Conservation (phyloP, 768 basidiomycete species). For the Galerina marginata region DNA sequence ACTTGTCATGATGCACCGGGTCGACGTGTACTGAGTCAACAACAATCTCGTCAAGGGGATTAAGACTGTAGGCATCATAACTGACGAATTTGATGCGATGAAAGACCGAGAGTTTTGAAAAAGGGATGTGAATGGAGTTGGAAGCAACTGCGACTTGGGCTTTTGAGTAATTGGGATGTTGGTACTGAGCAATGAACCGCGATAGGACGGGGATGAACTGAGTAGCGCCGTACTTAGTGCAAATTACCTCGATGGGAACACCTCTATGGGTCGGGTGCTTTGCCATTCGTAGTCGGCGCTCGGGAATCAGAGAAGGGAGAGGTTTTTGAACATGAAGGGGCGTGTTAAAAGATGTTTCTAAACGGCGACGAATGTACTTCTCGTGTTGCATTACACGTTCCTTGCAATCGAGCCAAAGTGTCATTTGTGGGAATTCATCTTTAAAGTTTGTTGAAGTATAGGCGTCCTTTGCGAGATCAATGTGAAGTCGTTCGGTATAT, state of each 20-base stretch:
- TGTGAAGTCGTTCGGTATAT: conserved; percentile 34
- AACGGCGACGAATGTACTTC: conserved; percentile 32
- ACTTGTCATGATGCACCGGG: conserved; percentile 19
- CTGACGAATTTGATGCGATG: conserved; percentile 11
- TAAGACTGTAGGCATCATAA: not conserved
- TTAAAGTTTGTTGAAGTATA: conserved; percentile 18
- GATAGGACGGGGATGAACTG: too few species aligned
- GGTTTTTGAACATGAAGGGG: not conserved
- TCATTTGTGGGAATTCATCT: conserved; percentile 45
- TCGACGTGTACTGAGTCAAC: conserved; percentile 32
- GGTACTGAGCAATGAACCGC: too few species aligned
- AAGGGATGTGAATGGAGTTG: not conserved
- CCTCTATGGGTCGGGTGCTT: not conserved
- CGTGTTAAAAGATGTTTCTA: conserved; percentile 1
- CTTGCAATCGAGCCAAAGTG: conserved; percentile 38
- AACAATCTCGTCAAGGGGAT: not conserved
- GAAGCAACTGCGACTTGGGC: too few species aligned
- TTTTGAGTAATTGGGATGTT: too few species aligned
- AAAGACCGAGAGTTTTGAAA: not conserved
- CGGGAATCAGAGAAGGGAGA: not conserved
- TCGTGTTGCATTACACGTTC: conserved; percentile 36
- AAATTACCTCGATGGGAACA: too few species aligned
- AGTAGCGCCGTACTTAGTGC: too few species aligned
- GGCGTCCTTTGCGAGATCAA: conserved; percentile 30
- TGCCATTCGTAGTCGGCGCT: not conserved